phyloP scores from a whole-genome alignment of 1,284 basidiomycete genomes.

The Puccinia triticina region DNA sequence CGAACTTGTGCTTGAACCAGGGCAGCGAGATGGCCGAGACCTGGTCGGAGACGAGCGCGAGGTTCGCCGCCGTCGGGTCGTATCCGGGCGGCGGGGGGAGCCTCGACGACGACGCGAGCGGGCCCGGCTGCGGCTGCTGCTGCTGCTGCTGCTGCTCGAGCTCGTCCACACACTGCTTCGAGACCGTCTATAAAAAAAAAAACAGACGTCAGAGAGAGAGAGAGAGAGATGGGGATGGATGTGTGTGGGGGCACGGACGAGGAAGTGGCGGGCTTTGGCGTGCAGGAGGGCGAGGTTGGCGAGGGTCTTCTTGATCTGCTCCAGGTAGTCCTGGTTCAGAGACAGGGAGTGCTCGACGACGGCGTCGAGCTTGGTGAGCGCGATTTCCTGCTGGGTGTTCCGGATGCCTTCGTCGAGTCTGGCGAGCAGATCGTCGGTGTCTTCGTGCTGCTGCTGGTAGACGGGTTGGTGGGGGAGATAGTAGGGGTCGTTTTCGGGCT shows the following conservation, averaged over 20 bases:
- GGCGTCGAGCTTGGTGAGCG: conserved; percentile 1
- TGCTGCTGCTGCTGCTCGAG: not conserved
- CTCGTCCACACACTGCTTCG: conserved; percentile 1
- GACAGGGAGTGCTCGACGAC: not conserved
- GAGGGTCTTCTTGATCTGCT: not conserved
- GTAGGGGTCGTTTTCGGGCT: not conserved
- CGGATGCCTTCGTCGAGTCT: conserved; percentile 10
- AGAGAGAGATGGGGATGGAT: not conserved
- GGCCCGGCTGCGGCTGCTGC: not conserved
- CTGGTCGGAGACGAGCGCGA: conserved; percentile 14
- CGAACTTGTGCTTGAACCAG: conserved; percentile 46
- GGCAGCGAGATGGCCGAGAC: conserved; percentile 18
- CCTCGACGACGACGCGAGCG: not conserved
- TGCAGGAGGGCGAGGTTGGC: not conserved
- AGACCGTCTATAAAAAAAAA: not conserved
- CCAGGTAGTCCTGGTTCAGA: conserved; percentile 7
- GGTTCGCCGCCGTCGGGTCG: conserved; percentile 7
- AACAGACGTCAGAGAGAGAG: not conserved
- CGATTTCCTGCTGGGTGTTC: conserved; percentile 16
- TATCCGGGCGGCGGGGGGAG: not conserved
- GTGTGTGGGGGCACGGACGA: not conserved
- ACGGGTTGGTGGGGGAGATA: not conserved
- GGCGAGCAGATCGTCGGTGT: not conserved
- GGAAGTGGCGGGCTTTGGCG: conserved; percentile 2
- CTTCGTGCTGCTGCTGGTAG: not conserved